Conservation (phyloP, 495 filamentous ascomycete genomes). For the Aspergillus coremiiformis region DNA sequence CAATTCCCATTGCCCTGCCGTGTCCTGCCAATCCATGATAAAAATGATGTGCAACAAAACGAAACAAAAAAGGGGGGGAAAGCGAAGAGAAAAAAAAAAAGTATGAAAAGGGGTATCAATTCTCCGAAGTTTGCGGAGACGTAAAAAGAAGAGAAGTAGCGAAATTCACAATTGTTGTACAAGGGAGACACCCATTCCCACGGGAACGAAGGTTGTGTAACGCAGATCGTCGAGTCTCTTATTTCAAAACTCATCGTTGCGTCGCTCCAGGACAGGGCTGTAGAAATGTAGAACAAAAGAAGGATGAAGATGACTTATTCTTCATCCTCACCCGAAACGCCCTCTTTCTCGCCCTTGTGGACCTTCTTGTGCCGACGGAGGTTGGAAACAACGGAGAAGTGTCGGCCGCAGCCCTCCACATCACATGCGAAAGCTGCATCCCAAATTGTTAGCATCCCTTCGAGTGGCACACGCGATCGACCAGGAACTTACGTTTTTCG, state of each 20-base stretch:
- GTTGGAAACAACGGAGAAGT: constrained; percentile 98
- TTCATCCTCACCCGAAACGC: constrained; percentile 38
- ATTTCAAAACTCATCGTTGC: not conserved
- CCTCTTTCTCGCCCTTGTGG: constrained; percentile 71
- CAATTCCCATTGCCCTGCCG: constrained; percentile 21
- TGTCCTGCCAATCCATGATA: constrained; percentile 22
- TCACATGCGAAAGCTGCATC: constrained; percentile 81
- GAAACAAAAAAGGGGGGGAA: too few species aligned
- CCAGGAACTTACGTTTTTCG: constrained; percentile 80
- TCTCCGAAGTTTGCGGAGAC: constrained; percentile 19
- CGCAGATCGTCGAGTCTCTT: constrained; percentile 5
- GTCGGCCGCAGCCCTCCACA: constrained; percentile 88
- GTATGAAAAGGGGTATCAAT: constrained; percentile 28
- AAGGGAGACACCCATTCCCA: constrained; percentile 22
- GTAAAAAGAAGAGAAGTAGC: constrained; percentile 18
- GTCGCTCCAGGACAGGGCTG: not conserved
- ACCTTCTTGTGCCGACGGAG: constrained; percentile 92
- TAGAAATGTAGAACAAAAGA: constrained; percentile 2
- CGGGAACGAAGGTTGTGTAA: constrained; percentile 8
- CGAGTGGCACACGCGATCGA: not conserved
- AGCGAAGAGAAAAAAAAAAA: constrained; percentile 13
- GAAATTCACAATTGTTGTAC: constrained; percentile 37
- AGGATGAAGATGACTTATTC: constrained; percentile 24
- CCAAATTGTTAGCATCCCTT: constrained; percentile 29
- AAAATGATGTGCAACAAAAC: too few species aligned